Percentiles rank a stretch among this genome's conserved stretches.
Evolutionary conservation across 2,329 filamentous ascomycete species (phyloP).

Genomic region (Stromatinia cepivora): DNA sequence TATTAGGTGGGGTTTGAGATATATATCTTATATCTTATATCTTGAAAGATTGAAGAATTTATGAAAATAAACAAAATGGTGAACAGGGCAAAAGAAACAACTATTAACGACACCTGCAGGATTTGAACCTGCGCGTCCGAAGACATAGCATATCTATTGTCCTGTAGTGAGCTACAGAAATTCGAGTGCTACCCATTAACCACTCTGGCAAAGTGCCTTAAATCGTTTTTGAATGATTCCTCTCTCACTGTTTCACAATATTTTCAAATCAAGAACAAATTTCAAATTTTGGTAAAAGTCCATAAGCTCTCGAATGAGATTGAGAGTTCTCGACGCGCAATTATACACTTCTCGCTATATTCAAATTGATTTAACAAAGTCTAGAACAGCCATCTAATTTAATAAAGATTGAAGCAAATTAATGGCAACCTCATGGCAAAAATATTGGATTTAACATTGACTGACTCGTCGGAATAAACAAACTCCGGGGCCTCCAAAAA

Average conservation of each 20-base stretch:
- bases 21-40: too few species aligned
- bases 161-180: constrained; percentile 6
- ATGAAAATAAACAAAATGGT: too few species aligned
- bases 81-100: not conserved
- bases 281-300: too few species aligned
- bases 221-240: not conserved
- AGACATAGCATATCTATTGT: constrained; percentile 40
- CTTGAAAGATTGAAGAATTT: too few species aligned
- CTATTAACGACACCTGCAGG: constrained; percentile 33
- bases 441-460: not conserved
- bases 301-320: not conserved
- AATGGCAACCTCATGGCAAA: not conserved
- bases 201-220: constrained; percentile 39
- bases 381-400: not conserved
- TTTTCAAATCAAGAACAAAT: fast-evolving
- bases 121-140: constrained; percentile 43
- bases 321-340: not conserved
- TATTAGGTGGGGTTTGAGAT: too few species aligned
- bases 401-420: not conserved
- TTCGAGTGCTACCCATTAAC: constrained; percentile 43
- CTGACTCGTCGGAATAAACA: not conserved
- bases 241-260: fast-evolving
- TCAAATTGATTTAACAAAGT: not conserved
- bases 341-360: too few species aligned
- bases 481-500: constrained; percentile 3